Evolutionary conservation across 2,329 filamentous ascomycete species (phyloP).

Genomic region (Trichophyton benhamiae): DNA sequence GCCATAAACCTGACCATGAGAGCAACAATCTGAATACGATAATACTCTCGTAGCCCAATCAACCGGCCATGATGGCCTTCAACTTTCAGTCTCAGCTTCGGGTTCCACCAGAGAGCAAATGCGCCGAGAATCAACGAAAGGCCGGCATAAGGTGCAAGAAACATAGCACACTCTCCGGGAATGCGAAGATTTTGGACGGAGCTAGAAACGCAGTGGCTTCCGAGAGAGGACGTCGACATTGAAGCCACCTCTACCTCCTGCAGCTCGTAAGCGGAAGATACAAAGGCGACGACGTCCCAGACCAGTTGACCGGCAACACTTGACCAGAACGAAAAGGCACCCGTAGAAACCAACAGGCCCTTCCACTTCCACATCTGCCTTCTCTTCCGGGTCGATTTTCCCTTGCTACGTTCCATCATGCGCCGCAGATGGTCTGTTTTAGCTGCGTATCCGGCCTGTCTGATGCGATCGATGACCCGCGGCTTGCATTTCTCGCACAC

Average conservation of each 20-base stretch:
- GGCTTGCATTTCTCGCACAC: slow-evolving; percentile 73
- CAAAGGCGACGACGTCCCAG: slow-evolving; percentile 29
- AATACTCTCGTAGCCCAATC: slow-evolving; percentile 34
- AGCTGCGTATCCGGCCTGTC: slow-evolving; percentile 63
- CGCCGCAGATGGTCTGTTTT: slow-evolving; percentile 68
- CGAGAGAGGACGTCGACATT: not conserved
- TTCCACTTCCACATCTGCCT: slow-evolving; percentile 32
- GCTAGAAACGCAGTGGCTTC: not conserved
- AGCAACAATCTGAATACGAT: slow-evolving; percentile 35
- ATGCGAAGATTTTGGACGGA: slow-evolving; percentile 12
- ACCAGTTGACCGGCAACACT: slow-evolving; percentile 33
- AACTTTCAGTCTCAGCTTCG: slow-evolving; percentile 34
- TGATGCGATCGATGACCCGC: slow-evolving; percentile 56
- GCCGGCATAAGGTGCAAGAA: slow-evolving; percentile 25
- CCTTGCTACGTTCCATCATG: slow-evolving; percentile 54
- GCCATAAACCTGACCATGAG: slow-evolving; percentile 33
- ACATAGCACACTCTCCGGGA: slow-evolving; percentile 20
- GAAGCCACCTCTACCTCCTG: not conserved
- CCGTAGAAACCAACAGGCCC: slow-evolving; percentile 31
- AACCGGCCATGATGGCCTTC: slow-evolving; percentile 31
- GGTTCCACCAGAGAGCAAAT: slow-evolving; percentile 40
- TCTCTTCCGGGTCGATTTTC: slow-evolving; percentile 22
- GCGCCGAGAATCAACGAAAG: slow-evolving; percentile 32
- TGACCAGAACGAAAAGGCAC: slow-evolving; percentile 32
- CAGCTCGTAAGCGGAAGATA: slow-evolving; percentile 9